Evolutionary conservation across 352 stramenopile genomes (phyloP), one percentile per base, ranked within the genome.

Genomic region (Phytopythium cucurbitacearum): DNA sequence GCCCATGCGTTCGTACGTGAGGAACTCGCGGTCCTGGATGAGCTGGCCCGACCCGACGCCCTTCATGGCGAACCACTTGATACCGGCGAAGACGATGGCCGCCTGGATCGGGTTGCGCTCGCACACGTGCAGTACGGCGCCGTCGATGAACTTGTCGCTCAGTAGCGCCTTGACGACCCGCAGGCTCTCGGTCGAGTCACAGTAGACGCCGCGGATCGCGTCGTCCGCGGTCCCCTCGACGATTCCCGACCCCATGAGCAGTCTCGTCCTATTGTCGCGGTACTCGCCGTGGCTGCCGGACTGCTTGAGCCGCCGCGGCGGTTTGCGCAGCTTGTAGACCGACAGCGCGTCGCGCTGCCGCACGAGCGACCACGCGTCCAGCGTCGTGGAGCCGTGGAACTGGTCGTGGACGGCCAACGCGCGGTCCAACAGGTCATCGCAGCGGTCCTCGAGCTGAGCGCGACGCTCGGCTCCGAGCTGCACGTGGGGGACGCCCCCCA

Each of bases 21-120:
- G 68, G 52, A 66, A 48, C 43, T 86, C 75, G 47, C 76, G 73
- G 56, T 86, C 72, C 44, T 64, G 62, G 34, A 79, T 59, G 40
- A 86, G 52, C 21, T 71, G 57, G 9, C 63, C 64, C 12, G 62
- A 36, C 7, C 63, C 62, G 12, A 64, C 60, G 39, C 60, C 63
- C 37, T 76, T 68, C 55, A 80, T 59, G 13, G 69, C 63, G 34
- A 76, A 80, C 75, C 75, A 84, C 62, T 86, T 86, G 60, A 86
- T 69, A 21, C 72, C 75, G 5, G 72, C 65, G 45, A 86, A 86
- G 36, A 84, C 67, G 51, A 86, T 69, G 8, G 75, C 62, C 51
- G 69, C 67, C 9, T 65, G 62, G 45, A 82, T 47, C 46, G 64
- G 49, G 50, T 65, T 61, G 4, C 64, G 65, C 51, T 84, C 73